Base-by-base conservation (phyloP, 2,329 filamentous ascomycete genomes). In the Didymella lethalis region DNA sequence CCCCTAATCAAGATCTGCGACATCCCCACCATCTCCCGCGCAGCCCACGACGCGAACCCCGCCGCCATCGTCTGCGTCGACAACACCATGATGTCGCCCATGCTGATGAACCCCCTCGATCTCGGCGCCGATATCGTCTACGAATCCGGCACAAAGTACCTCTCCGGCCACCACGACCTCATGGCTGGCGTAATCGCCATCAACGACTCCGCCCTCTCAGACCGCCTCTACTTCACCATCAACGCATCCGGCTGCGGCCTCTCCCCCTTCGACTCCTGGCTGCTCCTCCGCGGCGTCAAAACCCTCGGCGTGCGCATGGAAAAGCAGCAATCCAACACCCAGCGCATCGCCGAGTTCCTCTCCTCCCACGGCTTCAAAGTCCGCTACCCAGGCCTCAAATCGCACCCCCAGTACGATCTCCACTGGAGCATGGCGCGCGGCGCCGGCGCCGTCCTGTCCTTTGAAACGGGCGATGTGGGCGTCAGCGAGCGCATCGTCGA, bases 1-100 rank as follows among this genome's bases (percentile, higher is more conserved):
- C 96, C 95, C 6, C 82, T 99, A 48, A 98, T 99, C 84, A 99
- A 99, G 81, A 93, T 99, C 68, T 93, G 96, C 70, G 95, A 99
- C 76, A 90, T 99, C 59, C 85, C 89, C 4, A 84, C 87, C 23
- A 96, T 99, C 67, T 88, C 95, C 14, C 83, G 84, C 38, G 81
- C 89, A 20, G 86, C 90, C 0, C 95, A 98, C 77, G 87, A 89
- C 36, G 86, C 86, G 48, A 97, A 95, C 77, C 82, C 89, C 7
- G 86, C 86, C 62, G 90, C 92, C 26, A 82, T 98, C 40, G 93
- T 99, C 16, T 88, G 93, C 2, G 95, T 98, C 26, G 95, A 99
- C 80, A 99, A 99, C 82, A 99, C 95, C 57, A 99, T 99, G 95
- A 88, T 99, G 66, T 97, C 93, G 2, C 95, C 95, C 11, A 89